Evolutionary conservation across 768 basidiomycete genomes (phyloP), one percentile per base, ranked within the genome.

Genomic region (Mycena venus): DNA sequence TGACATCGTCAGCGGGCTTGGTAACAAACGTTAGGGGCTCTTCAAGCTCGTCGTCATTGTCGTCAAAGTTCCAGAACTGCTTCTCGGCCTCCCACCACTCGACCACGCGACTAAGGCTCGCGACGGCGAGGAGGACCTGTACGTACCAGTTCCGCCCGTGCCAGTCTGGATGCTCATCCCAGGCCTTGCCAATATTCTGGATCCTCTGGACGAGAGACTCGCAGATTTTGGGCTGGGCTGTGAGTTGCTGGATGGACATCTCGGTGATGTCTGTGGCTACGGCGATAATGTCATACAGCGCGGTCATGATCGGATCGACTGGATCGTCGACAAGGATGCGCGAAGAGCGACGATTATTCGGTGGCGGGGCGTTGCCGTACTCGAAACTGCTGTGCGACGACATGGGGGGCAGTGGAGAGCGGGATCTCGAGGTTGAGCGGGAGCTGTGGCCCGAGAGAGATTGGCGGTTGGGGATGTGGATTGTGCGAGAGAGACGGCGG

Each of bases 41-140:
- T 68, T 96, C 94, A 80, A 94, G 92, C 78, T 96, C 96, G 72
- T 95, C 93, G 55, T 95, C 94, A 74, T 94, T 93, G 80, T 96
- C 95, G 80, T 97, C 95, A 81, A 99, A 99, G 80, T 98, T 98
- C 98, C 98, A 99, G 84, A 99, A 99, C 78, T 97, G 96, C 80
- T 97, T 97, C 86, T 99, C 98, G 14, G 98, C 98, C 83, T 98
- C 97, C 96, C 97, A 99, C 98, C 98, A 99, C 80, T 99, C 98
- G 75, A 99, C 94, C 32, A 99, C 98, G 70, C 98, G 94, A 83
- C 94, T 95, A 75, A 99, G 91, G 79, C 96, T 96, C 36, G 98
- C 98, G 59, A 99, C 93, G 25, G 98, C 98, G 60, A 99, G 92
- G 6, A 99, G 89, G 31, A 99, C 93, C 81, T 98, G 97, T 64